phyloP scores from a whole-genome alignment of 2,329 filamentous ascomycete genomes.

The Aspergillus tamarii region DNA sequence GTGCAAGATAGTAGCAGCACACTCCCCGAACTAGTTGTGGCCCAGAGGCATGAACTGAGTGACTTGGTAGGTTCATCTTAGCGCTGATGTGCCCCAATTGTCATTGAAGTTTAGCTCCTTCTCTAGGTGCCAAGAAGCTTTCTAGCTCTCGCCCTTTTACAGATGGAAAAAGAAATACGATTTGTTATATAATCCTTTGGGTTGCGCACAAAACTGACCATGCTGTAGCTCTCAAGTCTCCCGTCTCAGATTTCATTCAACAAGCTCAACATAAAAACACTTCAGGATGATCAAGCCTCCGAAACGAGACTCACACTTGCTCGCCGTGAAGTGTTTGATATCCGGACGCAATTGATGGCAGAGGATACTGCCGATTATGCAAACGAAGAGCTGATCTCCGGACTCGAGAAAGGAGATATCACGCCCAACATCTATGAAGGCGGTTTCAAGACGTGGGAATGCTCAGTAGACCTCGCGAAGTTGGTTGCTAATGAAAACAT shows the following conservation, averaged over 20 bases:
- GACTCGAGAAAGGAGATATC: slow-evolving; percentile 60
- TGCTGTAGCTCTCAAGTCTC: slow-evolving; percentile 53
- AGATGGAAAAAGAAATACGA: slow-evolving; percentile 12
- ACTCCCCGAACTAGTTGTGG: slow-evolving; percentile 38
- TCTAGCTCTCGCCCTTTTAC: not conserved
- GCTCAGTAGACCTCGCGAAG: slow-evolving; percentile 61
- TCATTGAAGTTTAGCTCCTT: not conserved
- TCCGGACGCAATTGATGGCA: slow-evolving; percentile 66
- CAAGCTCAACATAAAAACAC: slow-evolving; percentile 49
- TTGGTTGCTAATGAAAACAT: slow-evolving; percentile 27
- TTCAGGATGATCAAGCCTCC: slow-evolving; percentile 12
- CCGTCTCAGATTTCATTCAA: slow-evolving; percentile 65
- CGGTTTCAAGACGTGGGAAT: slow-evolving; percentile 72
- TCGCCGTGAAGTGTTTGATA: slow-evolving; percentile 65
- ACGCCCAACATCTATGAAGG: slow-evolving; percentile 66
- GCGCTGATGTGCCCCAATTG: not conserved
- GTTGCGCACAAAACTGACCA: not conserved
- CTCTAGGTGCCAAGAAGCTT: not conserved
- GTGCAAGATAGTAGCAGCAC: slow-evolving; percentile 14
- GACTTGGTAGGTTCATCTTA: slow-evolving; percentile 52
- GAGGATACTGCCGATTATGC: slow-evolving; percentile 52
- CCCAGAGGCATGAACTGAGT: slow-evolving; percentile 48
- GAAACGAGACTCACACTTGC: slow-evolving; percentile 43
- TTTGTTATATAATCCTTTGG: not conserved
- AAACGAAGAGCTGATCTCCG: slow-evolving; percentile 49